These are phyloP conservation scores for Melaleuca quinquenervia DNA, from an alignment of 345 rosid species.

Conservation along the genomic window DNA sequence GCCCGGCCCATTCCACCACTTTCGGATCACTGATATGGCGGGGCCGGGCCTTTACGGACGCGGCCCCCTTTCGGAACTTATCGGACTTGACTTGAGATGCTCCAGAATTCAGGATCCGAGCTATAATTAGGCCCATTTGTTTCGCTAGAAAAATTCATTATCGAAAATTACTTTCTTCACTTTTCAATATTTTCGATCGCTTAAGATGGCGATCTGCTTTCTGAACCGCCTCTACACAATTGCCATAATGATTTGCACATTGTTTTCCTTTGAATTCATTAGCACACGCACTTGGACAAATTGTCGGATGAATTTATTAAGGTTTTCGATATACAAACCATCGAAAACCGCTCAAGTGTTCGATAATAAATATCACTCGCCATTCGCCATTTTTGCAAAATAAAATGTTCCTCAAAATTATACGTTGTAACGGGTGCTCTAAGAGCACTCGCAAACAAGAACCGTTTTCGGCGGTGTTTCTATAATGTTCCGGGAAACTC, in stretches of 20 bases:
- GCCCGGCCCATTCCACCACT: not conserved
- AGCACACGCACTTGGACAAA: not conserved
- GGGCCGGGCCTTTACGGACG: not conserved
- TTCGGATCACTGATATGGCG: not conserved
- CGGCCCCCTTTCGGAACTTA: not conserved
- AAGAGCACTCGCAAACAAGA: not conserved
- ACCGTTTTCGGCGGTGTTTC: not conserved
- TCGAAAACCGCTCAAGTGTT: not conserved
- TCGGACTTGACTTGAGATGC: not conserved
- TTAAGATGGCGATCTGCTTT: not conserved
- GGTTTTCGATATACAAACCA: not conserved
- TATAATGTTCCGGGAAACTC: not conserved
- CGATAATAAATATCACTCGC: not conserved
- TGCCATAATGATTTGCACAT: not conserved
- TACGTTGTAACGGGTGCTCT: not conserved
- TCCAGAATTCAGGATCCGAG: not conserved
- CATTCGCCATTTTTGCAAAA: accelerated
- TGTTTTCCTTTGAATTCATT: not conserved
- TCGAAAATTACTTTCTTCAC: not conserved
- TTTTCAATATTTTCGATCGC: not conserved
- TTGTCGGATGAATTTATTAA: not conserved
- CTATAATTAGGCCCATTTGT: not conserved
- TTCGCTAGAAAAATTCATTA: not conserved
- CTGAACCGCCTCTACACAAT: not conserved
- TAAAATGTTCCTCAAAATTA: not conserved